Conservation (phyloP, 176 grass and related monocot species). For the Aegilops sharonensis region DNA sequence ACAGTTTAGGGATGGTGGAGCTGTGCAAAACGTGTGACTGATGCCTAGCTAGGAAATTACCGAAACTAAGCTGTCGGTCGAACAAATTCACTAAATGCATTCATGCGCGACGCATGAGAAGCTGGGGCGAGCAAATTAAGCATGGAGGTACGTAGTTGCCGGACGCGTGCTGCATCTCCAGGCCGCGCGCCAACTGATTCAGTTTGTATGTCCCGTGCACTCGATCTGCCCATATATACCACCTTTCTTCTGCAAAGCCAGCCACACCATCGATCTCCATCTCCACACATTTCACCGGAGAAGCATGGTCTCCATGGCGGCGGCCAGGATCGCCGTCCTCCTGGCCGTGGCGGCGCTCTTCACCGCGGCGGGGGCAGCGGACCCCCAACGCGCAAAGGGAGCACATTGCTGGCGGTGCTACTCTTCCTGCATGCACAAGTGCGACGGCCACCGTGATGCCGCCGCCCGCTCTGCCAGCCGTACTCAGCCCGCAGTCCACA, state of each 20-base stretch:
- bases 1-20: background rate
- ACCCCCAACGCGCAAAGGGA: background rate
- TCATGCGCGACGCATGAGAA: background rate
- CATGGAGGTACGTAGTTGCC: background rate
- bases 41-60: background rate
- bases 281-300: background rate
- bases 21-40: background rate
- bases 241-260: background rate
- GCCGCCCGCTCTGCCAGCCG: background rate
- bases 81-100: background rate
- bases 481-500: background rate
- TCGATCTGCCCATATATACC: slow-evolving; percentile 8
- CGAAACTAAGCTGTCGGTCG: background rate
- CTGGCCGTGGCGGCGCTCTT: slow-evolving; percentile 8
- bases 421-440: slow-evolving; percentile 24
- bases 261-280: slow-evolving; percentile 8
- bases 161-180: slow-evolving; percentile 13
- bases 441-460: slow-evolving; percentile 1
- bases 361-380: background rate
- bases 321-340: slow-evolving; percentile 18
- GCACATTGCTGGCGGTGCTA: slow-evolving; percentile 23
- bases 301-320: background rate
- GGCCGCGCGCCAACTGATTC: background rate
- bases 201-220: background rate
- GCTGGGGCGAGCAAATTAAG: background rate